Percentiles rank a stretch among this genome's conserved stretches.
Evolutionary conservation across 2,329 filamentous ascomycete genomes (phyloP).

Genomic region (Stagonosporopsis chrysanthemi): DNA sequence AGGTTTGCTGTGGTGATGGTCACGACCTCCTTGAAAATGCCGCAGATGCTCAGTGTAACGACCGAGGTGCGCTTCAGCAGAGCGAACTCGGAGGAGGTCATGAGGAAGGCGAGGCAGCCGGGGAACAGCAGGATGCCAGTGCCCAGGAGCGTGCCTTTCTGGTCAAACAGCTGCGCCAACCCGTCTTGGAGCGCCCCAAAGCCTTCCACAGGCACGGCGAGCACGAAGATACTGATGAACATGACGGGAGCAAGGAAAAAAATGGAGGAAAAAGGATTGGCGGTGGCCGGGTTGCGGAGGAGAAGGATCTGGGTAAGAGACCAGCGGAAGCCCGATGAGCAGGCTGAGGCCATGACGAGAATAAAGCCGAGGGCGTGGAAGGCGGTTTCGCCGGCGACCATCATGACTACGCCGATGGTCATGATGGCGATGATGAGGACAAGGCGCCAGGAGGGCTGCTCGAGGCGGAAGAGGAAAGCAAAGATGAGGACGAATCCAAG

Average conservation of each 20-base stretch:
- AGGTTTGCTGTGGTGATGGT: slow-evolving; percentile 89
- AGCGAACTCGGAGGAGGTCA: slow-evolving; percentile 96
- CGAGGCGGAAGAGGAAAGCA: slow-evolving; percentile 91
- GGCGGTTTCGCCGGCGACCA: slow-evolving; percentile 94
- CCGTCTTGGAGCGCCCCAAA: slow-evolving; percentile 72
- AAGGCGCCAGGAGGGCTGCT: slow-evolving; percentile 84
- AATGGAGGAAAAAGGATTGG: slow-evolving; percentile 95
- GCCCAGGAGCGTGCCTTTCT: slow-evolving; percentile 72
- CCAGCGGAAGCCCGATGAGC: slow-evolving; percentile 97
- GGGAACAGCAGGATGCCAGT: slow-evolving; percentile 85
- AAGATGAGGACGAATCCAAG: slow-evolving; percentile 95
- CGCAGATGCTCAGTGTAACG: slow-evolving; percentile 93
- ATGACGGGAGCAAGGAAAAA: slow-evolving; percentile 98
- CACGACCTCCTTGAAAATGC: slow-evolving; percentile 98
- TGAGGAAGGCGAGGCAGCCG: slow-evolving; percentile 88
- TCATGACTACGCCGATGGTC: slow-evolving; percentile 94
- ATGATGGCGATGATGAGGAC: slow-evolving; percentile 88
- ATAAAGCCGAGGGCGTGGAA: slow-evolving; percentile 88
- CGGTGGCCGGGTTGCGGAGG: slow-evolving; percentile 90
- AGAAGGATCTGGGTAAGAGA: slow-evolving; percentile 97
- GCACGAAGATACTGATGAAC: slow-evolving; percentile 81
- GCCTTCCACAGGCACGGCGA: slow-evolving; percentile 88
- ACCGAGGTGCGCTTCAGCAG: slow-evolving; percentile 93
- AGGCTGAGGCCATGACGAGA: slow-evolving; percentile 90
- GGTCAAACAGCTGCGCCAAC: slow-evolving; percentile 66